phyloP scores from a whole-genome alignment of 495 filamentous ascomycete species.

The Penicillium pulvis region DNA sequence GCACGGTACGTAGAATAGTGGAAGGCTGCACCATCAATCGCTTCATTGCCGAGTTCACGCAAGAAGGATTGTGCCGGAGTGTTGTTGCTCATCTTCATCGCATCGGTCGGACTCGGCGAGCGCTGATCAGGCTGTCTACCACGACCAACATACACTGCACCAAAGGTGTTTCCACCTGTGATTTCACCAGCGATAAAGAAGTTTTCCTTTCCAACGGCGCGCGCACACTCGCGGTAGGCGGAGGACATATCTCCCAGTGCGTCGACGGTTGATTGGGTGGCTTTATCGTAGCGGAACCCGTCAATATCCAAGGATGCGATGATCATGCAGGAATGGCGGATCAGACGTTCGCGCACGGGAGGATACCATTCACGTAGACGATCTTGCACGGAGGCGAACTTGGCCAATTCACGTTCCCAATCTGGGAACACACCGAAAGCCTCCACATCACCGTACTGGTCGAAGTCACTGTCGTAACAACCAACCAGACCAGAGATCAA shows the following conservation, averaged over 20 bases:
- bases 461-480: constrained; percentile 71
- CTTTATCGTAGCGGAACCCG: constrained; percentile 71
- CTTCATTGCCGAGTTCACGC: constrained; percentile 57
- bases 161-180: constrained; percentile 63
- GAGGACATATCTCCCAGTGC: constrained; percentile 59
- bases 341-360: constrained; percentile 56
- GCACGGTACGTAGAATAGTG: constrained; percentile 70
- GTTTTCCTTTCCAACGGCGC: constrained; percentile 57
- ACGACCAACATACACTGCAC: constrained; percentile 66
- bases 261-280: constrained; percentile 64
- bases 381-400: constrained; percentile 76
- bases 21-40: constrained; percentile 67
- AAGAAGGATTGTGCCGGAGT: constrained; percentile 54
- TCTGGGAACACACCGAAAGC: constrained; percentile 69
- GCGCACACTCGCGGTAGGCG: constrained; percentile 57
- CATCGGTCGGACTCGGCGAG: constrained; percentile 40
- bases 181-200: constrained; percentile 70
- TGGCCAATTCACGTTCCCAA: constrained; percentile 67
- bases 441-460: constrained; percentile 68
- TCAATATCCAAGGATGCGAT: constrained; percentile 66
- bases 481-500: constrained; percentile 50
- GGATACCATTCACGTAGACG: constrained; percentile 72
- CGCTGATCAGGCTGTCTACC: constrained; percentile 57
- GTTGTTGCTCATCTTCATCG: constrained; percentile 47
- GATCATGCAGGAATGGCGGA: constrained; percentile 66